phyloP scores from a whole-genome alignment of 1,284 basidiomycete species.

The Ganoderma multipileum region DNA sequence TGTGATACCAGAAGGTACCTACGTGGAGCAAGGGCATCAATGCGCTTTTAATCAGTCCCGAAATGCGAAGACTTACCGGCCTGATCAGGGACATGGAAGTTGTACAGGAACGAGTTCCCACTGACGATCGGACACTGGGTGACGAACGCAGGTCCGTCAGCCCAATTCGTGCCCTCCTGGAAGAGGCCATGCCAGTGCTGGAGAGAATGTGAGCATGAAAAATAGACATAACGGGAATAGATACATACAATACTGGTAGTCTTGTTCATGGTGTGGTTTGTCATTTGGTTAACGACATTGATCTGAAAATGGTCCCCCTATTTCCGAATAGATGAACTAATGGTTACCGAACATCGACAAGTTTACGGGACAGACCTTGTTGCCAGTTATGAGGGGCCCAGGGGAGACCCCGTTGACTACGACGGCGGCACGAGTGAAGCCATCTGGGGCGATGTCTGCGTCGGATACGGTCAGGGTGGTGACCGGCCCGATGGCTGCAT shows the following conservation, averaged over 20 bases:
- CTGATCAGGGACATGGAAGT: conserved; percentile 39
- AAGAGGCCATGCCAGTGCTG: conserved; percentile 45
- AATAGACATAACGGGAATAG: conserved; percentile 9
- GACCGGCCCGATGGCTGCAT: conserved; percentile 26
- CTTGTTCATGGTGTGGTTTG: conserved; percentile 38
- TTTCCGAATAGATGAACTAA: not conserved
- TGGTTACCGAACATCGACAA: not conserved
- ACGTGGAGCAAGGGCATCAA: not conserved
- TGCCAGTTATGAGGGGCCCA: conserved; percentile 35
- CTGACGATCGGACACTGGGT: conserved; percentile 47
- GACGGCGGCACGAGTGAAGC: conserved; percentile 31
- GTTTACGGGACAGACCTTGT: conserved; percentile 27
- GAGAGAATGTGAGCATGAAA: conserved; percentile 5
- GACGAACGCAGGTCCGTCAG: conserved; percentile 24
- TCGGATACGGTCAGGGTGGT: conserved; percentile 31
- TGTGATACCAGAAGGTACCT: conserved; percentile 32
- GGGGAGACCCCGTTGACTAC: conserved; percentile 37
- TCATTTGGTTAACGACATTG: conserved; percentile 12
- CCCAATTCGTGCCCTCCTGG: conserved; percentile 37
- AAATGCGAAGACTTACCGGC: conserved; percentile 34
- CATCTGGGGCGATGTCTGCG: conserved; percentile 33
- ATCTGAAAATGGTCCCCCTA: conserved; percentile 37
- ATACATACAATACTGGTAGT: conserved; percentile 41
- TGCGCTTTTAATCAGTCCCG: not conserved
- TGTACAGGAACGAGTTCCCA: conserved; percentile 48